phyloP scores from a whole-genome alignment of 495 filamentous ascomycete genomes.

The Penicillium lividum region DNA sequence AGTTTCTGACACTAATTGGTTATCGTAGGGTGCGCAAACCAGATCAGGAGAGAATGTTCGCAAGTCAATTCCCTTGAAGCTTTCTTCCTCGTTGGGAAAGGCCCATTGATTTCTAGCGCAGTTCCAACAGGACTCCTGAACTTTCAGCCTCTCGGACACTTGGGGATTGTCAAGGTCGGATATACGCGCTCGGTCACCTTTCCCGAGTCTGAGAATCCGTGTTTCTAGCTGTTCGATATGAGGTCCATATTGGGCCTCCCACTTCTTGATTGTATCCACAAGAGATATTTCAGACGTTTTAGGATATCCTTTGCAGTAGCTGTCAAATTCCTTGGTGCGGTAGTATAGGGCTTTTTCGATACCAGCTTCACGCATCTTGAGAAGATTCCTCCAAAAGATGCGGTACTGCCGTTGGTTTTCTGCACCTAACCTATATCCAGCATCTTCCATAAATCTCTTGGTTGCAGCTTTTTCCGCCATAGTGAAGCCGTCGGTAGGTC shows the following conservation, averaged over 20 bases:
- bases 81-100: conserved; percentile 5
- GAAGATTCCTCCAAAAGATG: too few species aligned
- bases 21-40: too few species aligned
- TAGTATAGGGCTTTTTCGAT: conserved; percentile 24
- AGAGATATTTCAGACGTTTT: conserved; percentile 14
- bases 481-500: too few species aligned
- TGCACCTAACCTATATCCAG: too few species aligned
- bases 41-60: too few species aligned
- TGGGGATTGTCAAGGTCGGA: conserved; percentile 9
- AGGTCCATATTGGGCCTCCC: conserved; percentile 16
- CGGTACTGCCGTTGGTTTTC: too few species aligned
- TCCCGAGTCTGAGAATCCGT: conserved; percentile 3
- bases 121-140: conserved; percentile 15
- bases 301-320: conserved; percentile 19
- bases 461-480: too few species aligned
- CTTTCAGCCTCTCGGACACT: conserved; percentile 12
- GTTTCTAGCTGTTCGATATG: conserved; percentile 25
- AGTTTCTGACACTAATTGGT: conserved; percentile 11
- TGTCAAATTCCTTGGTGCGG: conserved; percentile 24
- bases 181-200: conserved; percentile 2
- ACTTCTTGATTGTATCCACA: conserved; percentile 16
- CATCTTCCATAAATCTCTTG: too few species aligned
- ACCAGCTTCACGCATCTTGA: conserved; percentile 20
- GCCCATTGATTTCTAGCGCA: conserved; percentile 17
- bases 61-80: not conserved